phyloP scores from a whole-genome alignment of 208 protist species.

The Naegleria fowleri region DNA sequence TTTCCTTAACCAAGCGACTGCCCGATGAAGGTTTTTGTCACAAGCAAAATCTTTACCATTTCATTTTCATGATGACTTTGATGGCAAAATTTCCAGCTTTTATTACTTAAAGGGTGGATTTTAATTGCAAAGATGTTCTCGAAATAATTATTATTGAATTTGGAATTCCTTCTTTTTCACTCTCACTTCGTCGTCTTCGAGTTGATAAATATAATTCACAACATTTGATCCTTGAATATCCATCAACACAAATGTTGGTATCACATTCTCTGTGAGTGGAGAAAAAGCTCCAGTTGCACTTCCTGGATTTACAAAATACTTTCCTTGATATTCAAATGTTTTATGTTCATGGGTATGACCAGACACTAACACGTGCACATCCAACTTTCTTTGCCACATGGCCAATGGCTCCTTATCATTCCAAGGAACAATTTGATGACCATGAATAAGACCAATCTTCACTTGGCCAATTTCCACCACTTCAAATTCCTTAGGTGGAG shows the following conservation, averaged over 20 bases:
- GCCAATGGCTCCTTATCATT: slow-evolving; percentile 86
- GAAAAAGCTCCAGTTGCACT: slow-evolving; percentile 94
- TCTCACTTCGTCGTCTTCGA: slow-evolving; percentile 52
- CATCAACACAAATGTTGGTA: slow-evolving; percentile 91
- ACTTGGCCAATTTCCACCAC: slow-evolving; percentile 90
- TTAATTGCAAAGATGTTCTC: too few relatives aligned
- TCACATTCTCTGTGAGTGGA: slow-evolving; percentile 54
- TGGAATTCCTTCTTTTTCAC: slow-evolving; percentile 58
- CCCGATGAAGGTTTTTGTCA: too few relatives aligned
- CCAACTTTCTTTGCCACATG: slow-evolving; percentile 87
- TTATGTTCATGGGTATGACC: slow-evolving; percentile 85
- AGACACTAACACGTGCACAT: slow-evolving; percentile 95
- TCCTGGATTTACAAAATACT: slow-evolving; percentile 97
- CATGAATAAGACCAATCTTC: slow-evolving; percentile 92
- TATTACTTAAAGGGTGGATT: too few relatives aligned
- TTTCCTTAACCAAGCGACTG: too few relatives aligned
- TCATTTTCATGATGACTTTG: too few relatives aligned
- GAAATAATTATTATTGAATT: slow-evolving; percentile 42
- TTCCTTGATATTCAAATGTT: slow-evolving; percentile 83
- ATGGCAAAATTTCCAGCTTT: too few relatives aligned
- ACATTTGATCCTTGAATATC: slow-evolving; percentile 77
- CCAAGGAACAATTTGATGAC: slow-evolving; percentile 91
- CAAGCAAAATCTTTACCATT: too few relatives aligned
- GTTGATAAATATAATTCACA: slow-evolving; percentile 59
- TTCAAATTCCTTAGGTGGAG: slow-evolving; percentile 66